These are phyloP conservation scores for Debaryomyces maramus DNA, from an alignment of 805 yeast species.

Conservation along the genomic window DNA sequence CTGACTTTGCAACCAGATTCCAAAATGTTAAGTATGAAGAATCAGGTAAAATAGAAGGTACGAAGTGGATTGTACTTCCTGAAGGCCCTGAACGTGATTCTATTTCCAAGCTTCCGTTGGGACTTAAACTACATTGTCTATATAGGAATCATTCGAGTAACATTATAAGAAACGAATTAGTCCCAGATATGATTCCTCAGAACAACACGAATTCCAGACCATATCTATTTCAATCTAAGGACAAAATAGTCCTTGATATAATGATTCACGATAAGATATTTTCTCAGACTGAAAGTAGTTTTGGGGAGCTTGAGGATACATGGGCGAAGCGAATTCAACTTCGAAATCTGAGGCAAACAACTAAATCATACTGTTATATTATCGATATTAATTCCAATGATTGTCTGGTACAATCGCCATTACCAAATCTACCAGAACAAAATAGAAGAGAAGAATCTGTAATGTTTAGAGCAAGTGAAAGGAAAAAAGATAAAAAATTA, in stretches of 20 bases:
- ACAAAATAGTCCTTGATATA: slow-evolving; percentile 12
- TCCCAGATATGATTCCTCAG: background rate
- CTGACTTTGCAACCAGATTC: slow-evolving; percentile 5
- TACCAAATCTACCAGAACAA: background rate
- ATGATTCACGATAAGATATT: slow-evolving; percentile 14
- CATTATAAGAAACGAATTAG: slow-evolving; percentile 7
- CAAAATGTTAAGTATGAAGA: background rate
- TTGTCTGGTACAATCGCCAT: background rate
- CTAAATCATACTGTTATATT: slow-evolving; percentile 5
- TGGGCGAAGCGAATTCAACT: slow-evolving; percentile 15
- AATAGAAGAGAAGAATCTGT: background rate
- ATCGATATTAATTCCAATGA: slow-evolving; percentile 10
- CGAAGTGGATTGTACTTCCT: slow-evolving; percentile 23
- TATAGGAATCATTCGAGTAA: slow-evolving; percentile 13
- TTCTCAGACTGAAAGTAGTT: background rate
- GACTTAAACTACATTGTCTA: slow-evolving; percentile 21
- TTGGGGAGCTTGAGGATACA: slow-evolving; percentile 3
- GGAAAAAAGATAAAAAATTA: background rate
- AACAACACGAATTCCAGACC: slow-evolving; percentile 6
- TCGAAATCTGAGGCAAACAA: slow-evolving; percentile 7
- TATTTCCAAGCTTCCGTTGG: slow-evolving; percentile 24
- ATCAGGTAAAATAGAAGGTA: slow-evolving; percentile 16
- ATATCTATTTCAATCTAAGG: slow-evolving; percentile 2
- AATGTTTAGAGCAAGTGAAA: slow-evolving; percentile 1
- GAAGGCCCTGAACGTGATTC: slow-evolving; percentile 10